Evolutionary conservation across 2,329 filamentous ascomycete species (phyloP), one percentile per base, ranked within the genome.

Genomic region (Claviceps maximensis): DNA sequence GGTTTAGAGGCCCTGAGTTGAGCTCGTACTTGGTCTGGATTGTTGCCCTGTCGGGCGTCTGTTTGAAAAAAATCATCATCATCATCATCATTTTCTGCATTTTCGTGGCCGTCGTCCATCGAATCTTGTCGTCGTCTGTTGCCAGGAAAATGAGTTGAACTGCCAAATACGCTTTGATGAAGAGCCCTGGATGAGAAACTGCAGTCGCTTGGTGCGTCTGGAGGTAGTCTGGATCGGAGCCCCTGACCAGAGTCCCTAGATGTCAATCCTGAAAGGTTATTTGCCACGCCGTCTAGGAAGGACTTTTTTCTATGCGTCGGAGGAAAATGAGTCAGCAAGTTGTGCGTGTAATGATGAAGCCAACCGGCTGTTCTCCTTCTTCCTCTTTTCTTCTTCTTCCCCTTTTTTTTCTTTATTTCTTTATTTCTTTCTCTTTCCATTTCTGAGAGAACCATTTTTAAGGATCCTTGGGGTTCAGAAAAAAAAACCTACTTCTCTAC

Each of bases 11-110:
- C 41, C 48, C 17, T 52, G 29, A 54, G 41, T 13, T 53, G n/a
- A 47, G 57, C 54, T 50, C 58, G 56, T 49, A 61, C 56, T 53
- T 59, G 47, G 57, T 62, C 51, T 58, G 51, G 29, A 15, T 48
- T 19, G 27, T 64, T 51, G 47, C 57, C 29, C 52, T 23, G 29
- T n/a, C 66, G 62, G 15, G 47, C 52, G 38, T 67, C 65, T 4
- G 57, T 61, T 49, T 69, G 59, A 52, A 68, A 69, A 1, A 25
- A 10, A 36, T 61, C 59, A 7, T 60, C 61, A 2, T 59, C 58
- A 1, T 27, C 12, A 36, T 61, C 59, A 7, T 60, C 61, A 2
- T 59, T 58, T 0, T 66, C 62, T 7, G 41, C 61, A 2, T 55
- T 42, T 19, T 50, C 31, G 49, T 47, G 38, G 5, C 13, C 10